Conservation (phyloP, 2,329 filamentous ascomycete species). For the Xylariaceae sp. region DNA sequence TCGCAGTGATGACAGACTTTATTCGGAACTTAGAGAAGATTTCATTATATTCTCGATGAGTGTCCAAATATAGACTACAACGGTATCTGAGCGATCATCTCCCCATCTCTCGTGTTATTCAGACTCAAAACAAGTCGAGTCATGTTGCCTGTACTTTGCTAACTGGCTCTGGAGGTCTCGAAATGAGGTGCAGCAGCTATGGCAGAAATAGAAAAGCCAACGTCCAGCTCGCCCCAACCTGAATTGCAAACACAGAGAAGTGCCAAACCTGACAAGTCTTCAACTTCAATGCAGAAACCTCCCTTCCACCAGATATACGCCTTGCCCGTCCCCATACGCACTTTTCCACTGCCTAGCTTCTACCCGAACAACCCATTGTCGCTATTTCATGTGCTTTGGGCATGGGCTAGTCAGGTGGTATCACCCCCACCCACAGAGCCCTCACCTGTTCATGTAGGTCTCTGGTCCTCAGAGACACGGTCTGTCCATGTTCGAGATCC, state of each 20-base stretch:
- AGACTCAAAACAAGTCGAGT: background rate
- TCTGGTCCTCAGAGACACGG: slow-evolving; percentile 81
- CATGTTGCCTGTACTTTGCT: background rate
- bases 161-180: slow-evolving; percentile 43
- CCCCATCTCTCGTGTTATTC: background rate
- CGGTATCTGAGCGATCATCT: slow-evolving; percentile 82
- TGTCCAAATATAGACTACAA: slow-evolving; percentile 87
- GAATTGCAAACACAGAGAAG: slow-evolving; percentile 5
- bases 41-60: slow-evolving; percentile 60
- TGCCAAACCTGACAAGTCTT: slow-evolving; percentile 2
- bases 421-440: slow-evolving; percentile 70
- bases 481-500: slow-evolving; percentile 85
- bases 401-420: slow-evolving; percentile 76
- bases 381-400: slow-evolving; percentile 77
- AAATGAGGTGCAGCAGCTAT: slow-evolving; percentile 50
- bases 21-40: slow-evolving; percentile 63
- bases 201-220: slow-evolving; percentile 38
- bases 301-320: slow-evolving; percentile 77
- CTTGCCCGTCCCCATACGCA: slow-evolving; percentile 78
- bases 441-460: slow-evolving; percentile 69
- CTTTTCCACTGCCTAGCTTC: slow-evolving; percentile 84
- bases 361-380: slow-evolving; percentile 94
- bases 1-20: slow-evolving; percentile 68
- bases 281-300: slow-evolving; percentile 24
- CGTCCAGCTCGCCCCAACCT: slow-evolving; percentile 27